phyloP scores from a whole-genome alignment of 2,329 filamentous ascomycete genomes.

The Bipolaris sorokiniana region DNA sequence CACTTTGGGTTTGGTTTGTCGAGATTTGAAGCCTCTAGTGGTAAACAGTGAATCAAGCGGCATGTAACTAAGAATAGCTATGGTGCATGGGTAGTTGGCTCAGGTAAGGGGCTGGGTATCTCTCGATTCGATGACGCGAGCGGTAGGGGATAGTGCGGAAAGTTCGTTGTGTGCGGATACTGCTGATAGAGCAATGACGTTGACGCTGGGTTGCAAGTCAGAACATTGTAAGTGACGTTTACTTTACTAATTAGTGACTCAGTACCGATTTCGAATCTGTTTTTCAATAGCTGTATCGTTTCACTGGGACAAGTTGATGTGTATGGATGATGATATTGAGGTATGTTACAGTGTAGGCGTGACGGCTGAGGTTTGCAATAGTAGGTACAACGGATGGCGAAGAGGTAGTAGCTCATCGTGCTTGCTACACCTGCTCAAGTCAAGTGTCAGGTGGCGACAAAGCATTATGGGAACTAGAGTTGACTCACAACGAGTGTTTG shows the following conservation, averaged over 20 bases:
- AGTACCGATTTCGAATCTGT: not conserved
- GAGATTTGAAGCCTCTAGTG: not conserved
- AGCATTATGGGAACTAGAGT: not conserved
- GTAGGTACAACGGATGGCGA: not conserved
- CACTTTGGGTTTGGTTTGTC: not conserved
- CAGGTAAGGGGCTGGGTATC: not conserved
- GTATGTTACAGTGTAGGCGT: not conserved
- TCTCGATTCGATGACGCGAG: not conserved
- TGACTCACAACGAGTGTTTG: not conserved
- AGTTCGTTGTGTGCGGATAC: not conserved
- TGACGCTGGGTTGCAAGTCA: not conserved
- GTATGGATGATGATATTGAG: not conserved
- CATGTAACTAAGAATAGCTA: conserved; percentile 5
- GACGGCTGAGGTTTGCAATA: not conserved
- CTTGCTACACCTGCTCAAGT: not conserved
- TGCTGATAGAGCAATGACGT: not conserved
- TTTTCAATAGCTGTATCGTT: not conserved
- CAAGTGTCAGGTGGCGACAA: not conserved
- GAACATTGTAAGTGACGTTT: not conserved
- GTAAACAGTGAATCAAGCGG: not conserved
- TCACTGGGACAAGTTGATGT: not conserved
- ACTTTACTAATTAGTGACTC: not conserved
- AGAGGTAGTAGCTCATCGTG: not conserved
- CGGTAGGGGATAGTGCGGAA: not conserved
- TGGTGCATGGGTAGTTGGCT: not conserved